Evolutionary conservation across 2,329 filamentous ascomycete species (phyloP).

Genomic region (Annulohypoxylon truncatum): DNA sequence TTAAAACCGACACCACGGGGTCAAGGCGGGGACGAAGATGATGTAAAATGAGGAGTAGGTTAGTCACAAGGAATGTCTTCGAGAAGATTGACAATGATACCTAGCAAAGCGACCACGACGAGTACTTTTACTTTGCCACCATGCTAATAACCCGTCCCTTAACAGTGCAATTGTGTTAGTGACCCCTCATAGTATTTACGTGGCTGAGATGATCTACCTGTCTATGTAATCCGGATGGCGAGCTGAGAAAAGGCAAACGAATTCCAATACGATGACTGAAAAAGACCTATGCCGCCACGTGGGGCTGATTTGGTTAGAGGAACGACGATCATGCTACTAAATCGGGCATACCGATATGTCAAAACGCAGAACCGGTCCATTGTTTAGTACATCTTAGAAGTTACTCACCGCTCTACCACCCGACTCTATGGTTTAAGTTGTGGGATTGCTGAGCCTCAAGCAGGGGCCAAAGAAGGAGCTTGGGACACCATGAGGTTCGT

Average conservation of each 20-base stretch:
- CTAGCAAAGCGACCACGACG: neutral
- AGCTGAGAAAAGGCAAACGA: constrained; percentile 3
- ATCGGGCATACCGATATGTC: constrained; percentile 12
- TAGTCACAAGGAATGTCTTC: neutral
- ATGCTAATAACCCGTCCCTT: neutral
- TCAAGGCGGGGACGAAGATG: constrained; percentile 2
- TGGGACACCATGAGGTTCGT: constrained; percentile 9
- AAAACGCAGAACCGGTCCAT: neutral
- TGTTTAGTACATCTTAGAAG: neutral
- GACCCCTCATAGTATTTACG: neutral
- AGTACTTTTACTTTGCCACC: neutral
- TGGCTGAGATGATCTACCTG: constrained; percentile 6
- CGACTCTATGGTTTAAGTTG: constrained; percentile 11
- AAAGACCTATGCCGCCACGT: constrained; percentile 2
- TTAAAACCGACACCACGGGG: neutral
- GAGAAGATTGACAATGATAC: neutral
- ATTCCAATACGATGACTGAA: neutral
- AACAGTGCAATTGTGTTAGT: neutral
- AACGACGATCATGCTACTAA: constrained; percentile 1
- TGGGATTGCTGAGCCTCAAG: constrained; percentile 28
- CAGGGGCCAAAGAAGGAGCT: constrained; percentile 9
- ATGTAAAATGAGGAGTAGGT: neutral
- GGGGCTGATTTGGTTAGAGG: neutral
- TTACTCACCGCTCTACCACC: constrained; percentile 15
- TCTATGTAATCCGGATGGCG: constrained; percentile 4